Conservation (phyloP, 805 yeast genomes). For the Pichia sporocuriosa region DNA sequence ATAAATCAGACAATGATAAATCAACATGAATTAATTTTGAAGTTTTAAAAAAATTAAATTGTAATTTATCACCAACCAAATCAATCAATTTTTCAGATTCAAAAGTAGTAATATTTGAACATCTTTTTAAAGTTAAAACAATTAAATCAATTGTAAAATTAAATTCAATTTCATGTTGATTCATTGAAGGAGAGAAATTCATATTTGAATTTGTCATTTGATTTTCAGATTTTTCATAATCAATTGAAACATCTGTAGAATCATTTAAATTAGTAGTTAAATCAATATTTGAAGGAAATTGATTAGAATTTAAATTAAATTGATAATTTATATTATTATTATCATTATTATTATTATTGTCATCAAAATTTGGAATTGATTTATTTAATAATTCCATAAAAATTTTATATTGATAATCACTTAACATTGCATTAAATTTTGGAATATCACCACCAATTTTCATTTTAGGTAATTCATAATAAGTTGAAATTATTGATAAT, state of each 20-base stretch:
- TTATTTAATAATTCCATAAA: conserved; percentile 71
- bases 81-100: conserved; percentile 66
- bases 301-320: neutral
- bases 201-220: conserved; percentile 1
- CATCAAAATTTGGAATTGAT: conserved; percentile 48
- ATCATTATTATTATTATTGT: neutral
- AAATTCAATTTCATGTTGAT: conserved; percentile 67
- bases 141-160: conserved; percentile 62
- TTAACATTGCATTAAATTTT: conserved; percentile 58
- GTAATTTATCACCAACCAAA: conserved; percentile 59
- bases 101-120: conserved; percentile 54
- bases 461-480: conserved; percentile 63
- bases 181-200: conserved; percentile 3
- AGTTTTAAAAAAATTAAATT: conserved; percentile 54
- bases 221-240: neutral
- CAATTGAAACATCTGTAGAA: neutral
- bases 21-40: conserved; percentile 58
- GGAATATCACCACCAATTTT: conserved; percentile 77
- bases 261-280: neutral
- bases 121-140: conserved; percentile 56
- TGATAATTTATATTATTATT: neutral
- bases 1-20: conserved; percentile 55
- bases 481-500: conserved; percentile 78
- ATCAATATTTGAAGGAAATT: too few relatives aligned
- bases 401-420: conserved; percentile 86